Base-by-base conservation (phyloP, 2,329 filamentous ascomycete species). In the Aspergillus glaucus region DNA sequence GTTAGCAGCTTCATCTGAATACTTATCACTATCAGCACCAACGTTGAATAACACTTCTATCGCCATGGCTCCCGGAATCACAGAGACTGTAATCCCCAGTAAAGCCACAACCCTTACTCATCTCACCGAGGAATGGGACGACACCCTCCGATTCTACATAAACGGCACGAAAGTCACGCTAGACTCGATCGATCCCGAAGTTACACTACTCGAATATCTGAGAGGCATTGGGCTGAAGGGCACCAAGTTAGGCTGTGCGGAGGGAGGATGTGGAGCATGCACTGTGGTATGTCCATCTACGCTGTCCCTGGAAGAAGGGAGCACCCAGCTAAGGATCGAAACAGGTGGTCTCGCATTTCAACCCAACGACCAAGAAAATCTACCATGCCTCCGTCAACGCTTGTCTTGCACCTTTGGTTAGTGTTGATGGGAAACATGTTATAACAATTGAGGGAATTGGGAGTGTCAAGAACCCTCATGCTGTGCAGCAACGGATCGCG, bases 311-410 rank as follows among this genome's bases (percentile, higher is more conserved):
- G 10, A 5, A 30, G 15, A 7, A 37, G 49, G 66, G 10, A 12
- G 19, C 43, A 60, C 69, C 50, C 63, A 62, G 3, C 50, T 55
- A 21, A 12, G 45, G 26, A 30, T 30, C 10, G 26, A 30, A 30
- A 30, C 58, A 80, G 77, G 79, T 98, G 26, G 80, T 98, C 37
- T 95, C 89, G 54, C 91, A 97, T 90, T 58, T 55, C 34, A 15
- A 40, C 8, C 28, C 90, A 1, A 95, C 89, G 3, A 96, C 91
- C 5, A 88, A 88, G 62, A 81, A 87, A 66, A 88, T 97, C 59
- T 97, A 97, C 64, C 92, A 98, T 75, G 93, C 93, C 49, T 94
- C 88, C 47, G 88, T 97, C 51, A 98, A 98, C 66, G 93, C 93
- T 39, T 98, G 93, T 66, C 77, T 98, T 46, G 92, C 93, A 9